These are phyloP conservation scores for Suhomyces kunorum DNA, from an alignment of 1,139 yeast genomes.

Conservation along the genomic window DNA sequence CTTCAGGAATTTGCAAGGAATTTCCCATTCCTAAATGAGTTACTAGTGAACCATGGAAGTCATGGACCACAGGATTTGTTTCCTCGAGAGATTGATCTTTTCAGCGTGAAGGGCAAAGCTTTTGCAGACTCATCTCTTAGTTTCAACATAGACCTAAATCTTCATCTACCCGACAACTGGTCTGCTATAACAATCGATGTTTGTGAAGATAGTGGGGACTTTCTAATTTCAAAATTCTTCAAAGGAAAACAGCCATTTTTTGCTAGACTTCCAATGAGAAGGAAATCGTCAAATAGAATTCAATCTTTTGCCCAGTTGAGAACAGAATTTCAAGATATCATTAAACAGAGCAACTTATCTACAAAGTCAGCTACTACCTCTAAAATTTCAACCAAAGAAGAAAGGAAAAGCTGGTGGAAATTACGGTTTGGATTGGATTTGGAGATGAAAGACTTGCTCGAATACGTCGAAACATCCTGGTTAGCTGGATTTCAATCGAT, in stretches of 20 bases:
- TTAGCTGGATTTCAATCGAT: slow-evolving; percentile 77
- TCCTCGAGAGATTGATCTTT: slow-evolving; percentile 10
- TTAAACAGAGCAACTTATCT: slow-evolving; percentile 59
- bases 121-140: slow-evolving; percentile 12
- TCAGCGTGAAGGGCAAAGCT: background rate
- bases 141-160: slow-evolving; percentile 21
- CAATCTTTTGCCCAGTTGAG: slow-evolving; percentile 49
- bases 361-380: slow-evolving; percentile 57
- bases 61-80: slow-evolving; percentile 16
- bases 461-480: slow-evolving; percentile 66
- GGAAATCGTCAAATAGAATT: background rate
- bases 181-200: slow-evolving; percentile 61
- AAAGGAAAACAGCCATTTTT: slow-evolving; percentile 43
- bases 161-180: slow-evolving; percentile 53
- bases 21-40: slow-evolving; percentile 37
- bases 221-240: slow-evolving; percentile 53
- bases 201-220: slow-evolving; percentile 58
- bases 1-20: slow-evolving; percentile 38
- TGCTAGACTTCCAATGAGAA: slow-evolving; percentile 59
- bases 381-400: slow-evolving; percentile 55
- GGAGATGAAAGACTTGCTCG: slow-evolving; percentile 54
- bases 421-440: slow-evolving; percentile 63
- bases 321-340: slow-evolving; percentile 49
- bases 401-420: slow-evolving; percentile 78
- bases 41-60: slow-evolving; percentile 17